Base-by-base conservation (phyloP, 371 early-diverging fungal species). In the Entomophthora muscae region DNA sequence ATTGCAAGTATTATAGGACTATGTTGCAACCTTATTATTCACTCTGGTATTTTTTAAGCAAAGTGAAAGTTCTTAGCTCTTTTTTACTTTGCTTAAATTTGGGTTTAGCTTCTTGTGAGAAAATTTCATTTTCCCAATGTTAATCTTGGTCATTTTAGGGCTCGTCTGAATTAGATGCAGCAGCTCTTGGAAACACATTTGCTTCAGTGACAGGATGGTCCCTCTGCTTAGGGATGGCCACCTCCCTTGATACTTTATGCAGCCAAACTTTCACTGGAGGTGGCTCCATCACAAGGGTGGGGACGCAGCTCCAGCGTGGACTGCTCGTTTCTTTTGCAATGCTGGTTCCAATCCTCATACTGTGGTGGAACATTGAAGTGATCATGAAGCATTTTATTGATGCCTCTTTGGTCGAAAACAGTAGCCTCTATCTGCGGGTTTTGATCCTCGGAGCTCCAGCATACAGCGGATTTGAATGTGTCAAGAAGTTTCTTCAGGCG, bases 171-270 rank as follows among this genome's bases (percentile, higher is more conserved):
- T 22, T 67, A 22, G 65, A 66, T 32, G 66, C 64, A 1, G 32
- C 66, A 1, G 64, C 70, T 13, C 56, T 68, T 32, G 61, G 57
- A 1, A 56, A 60, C 17, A 69, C 64, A 59, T 85, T 84, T 66
- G 83, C 84, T 27, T 85, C 86, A 53, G 88, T 94, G 3, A 83
- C 90, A 13, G 91, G 90, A 27, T 85, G 82, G 78, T 85, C 85
- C 17, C 72, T 90, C 53, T 81, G 85, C 3, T 82, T 85, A 31
- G 92, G 89, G 42, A 74, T 83, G 54, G 80, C 87, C 3, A 81
- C 88, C 42, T 91, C 86, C 0, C 74, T 93, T 28, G 92, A 93
- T 69, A 90, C 91, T 2, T 75, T 93, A 89, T 51, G 91, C 66
- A 83, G 87, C 24, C 93, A 93, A 72, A 81, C 89, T 29, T 88